Percentiles rank a stretch among this genome's conserved stretches.
Evolutionary conservation across 2,329 filamentous ascomycete genomes (phyloP).

Genomic region (Nemania serpens): DNA sequence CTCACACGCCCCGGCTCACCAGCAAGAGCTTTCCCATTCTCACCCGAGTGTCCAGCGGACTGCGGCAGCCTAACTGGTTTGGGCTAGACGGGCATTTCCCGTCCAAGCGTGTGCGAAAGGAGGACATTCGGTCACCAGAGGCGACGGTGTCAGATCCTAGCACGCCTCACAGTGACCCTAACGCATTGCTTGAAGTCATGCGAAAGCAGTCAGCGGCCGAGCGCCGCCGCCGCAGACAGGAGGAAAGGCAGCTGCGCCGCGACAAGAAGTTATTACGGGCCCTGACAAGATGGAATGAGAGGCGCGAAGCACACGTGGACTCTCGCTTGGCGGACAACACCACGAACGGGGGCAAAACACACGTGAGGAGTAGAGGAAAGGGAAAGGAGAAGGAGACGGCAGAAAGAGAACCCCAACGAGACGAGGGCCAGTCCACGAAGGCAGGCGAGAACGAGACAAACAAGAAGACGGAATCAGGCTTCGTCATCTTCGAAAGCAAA

Average conservation of each 20-base stretch:
- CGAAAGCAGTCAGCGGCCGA: slow-evolving; percentile 32
- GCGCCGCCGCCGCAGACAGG: slow-evolving; percentile 32
- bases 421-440: not conserved
- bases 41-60: slow-evolving; percentile 25
- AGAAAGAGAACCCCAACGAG: not conserved
- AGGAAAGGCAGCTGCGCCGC: slow-evolving; percentile 31
- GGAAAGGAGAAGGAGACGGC: slow-evolving; percentile 14
- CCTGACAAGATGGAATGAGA: slow-evolving; percentile 28
- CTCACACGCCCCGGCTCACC: not conserved
- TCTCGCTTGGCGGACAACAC: not conserved
- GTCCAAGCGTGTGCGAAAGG: slow-evolving; percentile 23
- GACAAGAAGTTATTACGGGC: slow-evolving; percentile 26
- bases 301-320: slow-evolving; percentile 15
- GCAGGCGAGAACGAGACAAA: slow-evolving; percentile 32
- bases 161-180: slow-evolving; percentile 22
- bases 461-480: slow-evolving; percentile 42
- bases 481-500: slow-evolving; percentile 38
- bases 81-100: slow-evolving; percentile 35
- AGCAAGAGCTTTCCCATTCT: slow-evolving; percentile 28
- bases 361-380: slow-evolving; percentile 28
- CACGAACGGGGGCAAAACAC: not conserved
- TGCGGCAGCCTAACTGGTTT: slow-evolving; percentile 24
- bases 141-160: not conserved
- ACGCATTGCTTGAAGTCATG: slow-evolving; percentile 28
- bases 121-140: slow-evolving; percentile 12